A percentile compares a stretch with the other conserved stretches of the same genome.
phyloP scores from a whole-genome alignment of 2,329 filamentous ascomycete genomes.

The Pyricularia sp. region DNA sequence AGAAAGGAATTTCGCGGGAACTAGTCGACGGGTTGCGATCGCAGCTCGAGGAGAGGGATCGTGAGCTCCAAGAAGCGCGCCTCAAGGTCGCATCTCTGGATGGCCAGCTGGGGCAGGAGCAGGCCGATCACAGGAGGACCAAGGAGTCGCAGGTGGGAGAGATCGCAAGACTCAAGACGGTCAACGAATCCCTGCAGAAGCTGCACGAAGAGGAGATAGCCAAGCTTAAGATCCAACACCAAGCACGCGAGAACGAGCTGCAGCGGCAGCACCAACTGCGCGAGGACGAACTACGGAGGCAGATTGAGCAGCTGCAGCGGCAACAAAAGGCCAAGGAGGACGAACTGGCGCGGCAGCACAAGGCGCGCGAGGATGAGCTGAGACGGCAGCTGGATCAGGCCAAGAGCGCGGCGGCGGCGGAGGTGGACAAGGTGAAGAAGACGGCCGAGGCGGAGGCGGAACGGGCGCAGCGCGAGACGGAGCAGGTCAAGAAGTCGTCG shows the following conservation, averaged over 20 bases:
- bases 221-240: slow-evolving; percentile 13
- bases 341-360: slow-evolving; percentile 9
- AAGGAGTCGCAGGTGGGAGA: slow-evolving; percentile 46
- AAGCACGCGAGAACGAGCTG: slow-evolving; percentile 6
- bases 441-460: slow-evolving; percentile 3
- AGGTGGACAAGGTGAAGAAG: slow-evolving; percentile 19
- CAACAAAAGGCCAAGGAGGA: slow-evolving; percentile 13
- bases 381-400: slow-evolving; percentile 23
- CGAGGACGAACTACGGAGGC: slow-evolving; percentile 7
- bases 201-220: slow-evolving; percentile 53
- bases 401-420: slow-evolving; percentile 33
- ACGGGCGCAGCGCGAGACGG: slow-evolving; percentile 15
- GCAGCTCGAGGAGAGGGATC: slow-evolving; percentile 62
- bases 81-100: slow-evolving; percentile 32
- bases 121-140: slow-evolving; percentile 55
- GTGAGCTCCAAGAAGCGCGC: slow-evolving; percentile 32
- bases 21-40: slow-evolving; percentile 73
- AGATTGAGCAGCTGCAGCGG: slow-evolving; percentile 10
- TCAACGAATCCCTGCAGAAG: slow-evolving; percentile 30
- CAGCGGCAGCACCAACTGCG: slow-evolving; percentile 10
- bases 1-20: slow-evolving; percentile 87
- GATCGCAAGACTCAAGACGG: slow-evolving; percentile 25
- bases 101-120: slow-evolving; percentile 54
- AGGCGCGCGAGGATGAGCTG: slow-evolving; percentile 5
- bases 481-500: slow-evolving; percentile 31